Evolutionary conservation across 2,329 filamentous ascomycete species (phyloP).

Genomic region (Claviceps cyperi): DNA sequence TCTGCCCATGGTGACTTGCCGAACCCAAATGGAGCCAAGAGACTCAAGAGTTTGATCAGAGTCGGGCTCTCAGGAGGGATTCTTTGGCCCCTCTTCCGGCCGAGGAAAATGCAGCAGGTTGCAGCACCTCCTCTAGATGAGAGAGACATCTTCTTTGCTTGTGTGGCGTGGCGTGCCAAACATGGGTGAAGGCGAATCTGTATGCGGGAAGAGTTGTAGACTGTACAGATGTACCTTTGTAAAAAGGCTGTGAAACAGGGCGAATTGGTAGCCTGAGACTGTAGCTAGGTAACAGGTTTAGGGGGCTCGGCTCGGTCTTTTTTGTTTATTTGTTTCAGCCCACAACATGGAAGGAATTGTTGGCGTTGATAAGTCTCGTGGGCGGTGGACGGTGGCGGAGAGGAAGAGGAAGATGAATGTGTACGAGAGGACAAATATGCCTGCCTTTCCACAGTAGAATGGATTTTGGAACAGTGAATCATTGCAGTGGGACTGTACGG

Average conservation of each 20-base stretch:
- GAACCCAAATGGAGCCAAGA: too few species aligned
- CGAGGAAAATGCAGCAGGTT: too few species aligned
- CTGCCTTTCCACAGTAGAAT: neutral
- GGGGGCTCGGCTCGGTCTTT: neutral
- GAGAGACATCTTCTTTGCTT: too few species aligned
- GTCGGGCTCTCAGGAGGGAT: too few species aligned
- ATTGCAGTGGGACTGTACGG: neutral
- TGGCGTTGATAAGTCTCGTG: neutral
- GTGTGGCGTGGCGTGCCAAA: too few species aligned
- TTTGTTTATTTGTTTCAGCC: neutral
- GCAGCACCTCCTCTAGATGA: too few species aligned
- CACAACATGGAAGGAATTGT: neutral
- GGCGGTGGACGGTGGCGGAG: neutral
- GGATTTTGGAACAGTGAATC: neutral
- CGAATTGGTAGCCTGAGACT: neutral
- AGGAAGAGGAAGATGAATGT: neutral
- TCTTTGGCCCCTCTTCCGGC: too few species aligned
- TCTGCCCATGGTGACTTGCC: too few species aligned
- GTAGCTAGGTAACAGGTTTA: neutral
- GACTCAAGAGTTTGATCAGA: too few species aligned
- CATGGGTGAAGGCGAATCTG: too few species aligned
- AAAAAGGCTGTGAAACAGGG: neutral
- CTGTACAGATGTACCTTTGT: neutral
- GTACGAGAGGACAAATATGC: neutral
- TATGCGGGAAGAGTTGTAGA: too few species aligned